Base-by-base conservation (phyloP, 345 rosid species). In the Syzygium oleosum region DNA sequence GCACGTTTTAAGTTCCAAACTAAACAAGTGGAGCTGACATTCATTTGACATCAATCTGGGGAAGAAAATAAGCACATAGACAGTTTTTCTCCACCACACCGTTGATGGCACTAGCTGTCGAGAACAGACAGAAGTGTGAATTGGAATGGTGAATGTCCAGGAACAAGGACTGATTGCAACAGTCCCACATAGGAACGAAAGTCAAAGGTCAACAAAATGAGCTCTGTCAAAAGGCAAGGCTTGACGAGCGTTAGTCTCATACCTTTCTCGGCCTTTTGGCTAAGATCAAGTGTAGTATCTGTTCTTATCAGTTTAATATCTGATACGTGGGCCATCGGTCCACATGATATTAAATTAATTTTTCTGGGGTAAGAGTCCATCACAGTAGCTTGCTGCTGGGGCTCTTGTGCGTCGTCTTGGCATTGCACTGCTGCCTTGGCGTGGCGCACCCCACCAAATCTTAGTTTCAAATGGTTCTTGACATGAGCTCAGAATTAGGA, bases 261-360 rank as follows among this genome's bases (percentile, higher is more conserved):
- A 92, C 92, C 93, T 91, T 94, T 92, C 94, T 94, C 94, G 93
- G 95, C 94, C 94, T 93, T 92, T 93, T 91, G 93, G 94, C 93
- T 93, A 92, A 92, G 94, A 93, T 93, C 94, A 93, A 91, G 93
- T 92, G 92, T 92, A 92, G 93, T 90, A 94, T 93, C 92, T 92
- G 92, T 91, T 92, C 91, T 94, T 92, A 93, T 92, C 92, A 91
- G 92, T 92, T 92, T 91, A 92, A 92, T 93, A 92, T 92, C 88
- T 91, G 94, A 92, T 90, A 89, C 84, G 92, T 90, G 90, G 51
- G 89, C 51, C 90, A 92, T 73, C 23, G 91, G 87, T 21, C 19
- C 92, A 90, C 91, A 91, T 52, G 90, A 91, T 91, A 87, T 91
- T 91, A 91, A 91, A 88, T 91, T 85, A 25, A 88, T 91, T 85